Evolutionary conservation across 1,284 basidiomycete genomes (phyloP).

Genomic region (Pterulicium gracile): DNA sequence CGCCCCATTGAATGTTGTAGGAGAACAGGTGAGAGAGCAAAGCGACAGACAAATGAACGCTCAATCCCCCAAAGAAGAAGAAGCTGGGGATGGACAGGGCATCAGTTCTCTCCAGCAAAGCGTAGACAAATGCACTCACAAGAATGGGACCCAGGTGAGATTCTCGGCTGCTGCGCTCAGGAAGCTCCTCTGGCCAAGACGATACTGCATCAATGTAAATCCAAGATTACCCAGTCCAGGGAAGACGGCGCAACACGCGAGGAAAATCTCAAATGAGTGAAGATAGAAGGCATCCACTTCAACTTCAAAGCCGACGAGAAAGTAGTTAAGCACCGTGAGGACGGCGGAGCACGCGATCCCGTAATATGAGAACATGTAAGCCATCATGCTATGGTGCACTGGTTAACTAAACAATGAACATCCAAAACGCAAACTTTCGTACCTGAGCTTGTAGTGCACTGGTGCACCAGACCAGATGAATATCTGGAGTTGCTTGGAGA

Average conservation of each 20-base stretch:
- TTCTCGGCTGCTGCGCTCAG: conserved; percentile 42
- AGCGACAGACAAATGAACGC: conserved; percentile 62
- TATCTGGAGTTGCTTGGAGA: conserved; percentile 57
- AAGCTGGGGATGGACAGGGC: conserved; percentile 35
- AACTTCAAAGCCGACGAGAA: conserved; percentile 61
- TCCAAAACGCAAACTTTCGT: no score
- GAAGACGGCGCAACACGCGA: conserved; percentile 73
- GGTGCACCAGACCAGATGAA: conserved; percentile 72
- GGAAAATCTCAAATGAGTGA: conserved; percentile 68
- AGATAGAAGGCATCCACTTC: conserved; percentile 63
- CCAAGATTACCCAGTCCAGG: conserved; percentile 65
- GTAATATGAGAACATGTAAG: conserved; percentile 83
- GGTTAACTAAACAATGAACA: no score
- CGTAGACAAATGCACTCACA: no score
- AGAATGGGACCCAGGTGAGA: conserved; percentile 73
- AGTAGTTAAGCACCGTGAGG: conserved; percentile 63
- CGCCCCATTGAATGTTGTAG: conserved; percentile 77
- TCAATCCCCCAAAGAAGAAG: conserved; percentile 78
- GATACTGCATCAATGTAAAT: conserved; percentile 67
- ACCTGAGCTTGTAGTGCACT: conserved; percentile 65
- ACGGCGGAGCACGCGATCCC: conserved; percentile 63
- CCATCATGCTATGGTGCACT: conserved; percentile 39
- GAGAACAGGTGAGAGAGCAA: conserved; percentile 76
- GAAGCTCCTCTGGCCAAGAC: conserved; percentile 54
- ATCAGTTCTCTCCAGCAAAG: no score